Percentiles rank a stretch among this genome's conserved stretches.
Conservation (phyloP, 306 rosid genomes). For the Vicia sativa region DNA sequence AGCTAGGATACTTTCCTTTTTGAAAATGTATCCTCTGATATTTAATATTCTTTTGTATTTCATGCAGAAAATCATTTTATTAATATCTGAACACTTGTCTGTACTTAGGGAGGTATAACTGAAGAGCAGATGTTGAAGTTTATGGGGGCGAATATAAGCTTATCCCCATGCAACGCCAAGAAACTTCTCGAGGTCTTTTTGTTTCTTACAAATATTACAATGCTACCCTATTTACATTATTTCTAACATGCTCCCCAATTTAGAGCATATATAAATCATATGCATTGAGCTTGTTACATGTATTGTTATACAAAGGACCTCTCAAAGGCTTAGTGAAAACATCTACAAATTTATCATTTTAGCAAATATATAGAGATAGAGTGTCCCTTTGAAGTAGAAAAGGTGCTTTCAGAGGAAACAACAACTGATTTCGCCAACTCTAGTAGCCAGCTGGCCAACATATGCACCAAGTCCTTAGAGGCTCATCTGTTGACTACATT, state of each 20-base stretch:
- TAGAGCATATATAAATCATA: constrained; percentile 5
- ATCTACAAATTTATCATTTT: background rate
- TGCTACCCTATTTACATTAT: background rate
- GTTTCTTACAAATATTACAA: constrained; percentile 25
- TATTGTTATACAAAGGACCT: constrained; percentile 5
- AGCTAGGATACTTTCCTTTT: constrained; percentile 28
- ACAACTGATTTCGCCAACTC: too few relatives aligned
- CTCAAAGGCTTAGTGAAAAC: background rate
- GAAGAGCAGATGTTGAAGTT: constrained; percentile 97
- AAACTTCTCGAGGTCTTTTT: constrained; percentile 80
- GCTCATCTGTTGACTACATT: too few relatives aligned
- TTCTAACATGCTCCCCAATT: background rate
- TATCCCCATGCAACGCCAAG: constrained; percentile 74
- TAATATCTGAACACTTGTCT: constrained; percentile 28
- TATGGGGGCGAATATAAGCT: constrained; percentile 81
- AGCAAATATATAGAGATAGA: too few relatives aligned
- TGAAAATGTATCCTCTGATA: constrained; percentile 25
- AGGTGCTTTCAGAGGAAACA: too few relatives aligned
- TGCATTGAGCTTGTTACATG: background rate
- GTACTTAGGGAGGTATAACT: constrained; percentile 80
- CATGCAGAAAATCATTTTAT: background rate
- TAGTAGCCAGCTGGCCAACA: too few relatives aligned
- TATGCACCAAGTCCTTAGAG: too few relatives aligned
- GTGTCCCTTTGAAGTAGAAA: too few relatives aligned
- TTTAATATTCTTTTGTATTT: constrained; percentile 8